phyloP scores from a whole-genome alignment of 2,329 filamentous ascomycete species.

The Aspergillus hortae region DNA sequence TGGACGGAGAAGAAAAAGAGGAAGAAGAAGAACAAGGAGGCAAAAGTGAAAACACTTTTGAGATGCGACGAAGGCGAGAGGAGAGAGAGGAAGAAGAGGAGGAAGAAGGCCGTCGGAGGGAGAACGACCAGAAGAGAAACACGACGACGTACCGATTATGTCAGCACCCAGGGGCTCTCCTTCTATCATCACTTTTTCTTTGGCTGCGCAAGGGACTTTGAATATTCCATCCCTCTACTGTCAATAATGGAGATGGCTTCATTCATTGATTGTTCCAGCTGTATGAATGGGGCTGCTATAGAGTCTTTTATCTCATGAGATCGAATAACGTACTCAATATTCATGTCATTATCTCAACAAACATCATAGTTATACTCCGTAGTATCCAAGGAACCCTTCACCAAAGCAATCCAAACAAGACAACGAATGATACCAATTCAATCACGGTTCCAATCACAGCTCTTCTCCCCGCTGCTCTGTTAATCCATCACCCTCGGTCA shows the following conservation, averaged over 20 bases:
- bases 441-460: slow-evolving; percentile 8
- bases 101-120: neutral
- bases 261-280: no score
- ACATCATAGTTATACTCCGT: no score
- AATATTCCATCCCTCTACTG: no score
- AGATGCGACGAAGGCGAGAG: slow-evolving; percentile 7
- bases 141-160: slow-evolving; percentile 13
- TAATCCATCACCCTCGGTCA: neutral
- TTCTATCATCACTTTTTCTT: neutral
- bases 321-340: no score
- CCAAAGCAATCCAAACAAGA: neutral
- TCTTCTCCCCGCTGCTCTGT: slow-evolving; percentile 13
- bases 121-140: slow-evolving; percentile 1
- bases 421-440: neutral
- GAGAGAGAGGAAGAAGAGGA: slow-evolving; percentile 1
- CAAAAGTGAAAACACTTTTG: slow-evolving; percentile 13
- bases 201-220: slow-evolving; percentile 1
- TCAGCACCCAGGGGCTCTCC: slow-evolving; percentile 9
- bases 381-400: no score
- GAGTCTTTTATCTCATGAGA: no score
- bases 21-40: slow-evolving; percentile 13
- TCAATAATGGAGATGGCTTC: no score
- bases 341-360: no score
- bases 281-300: no score
- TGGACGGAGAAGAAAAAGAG: slow-evolving; percentile 9